Percentiles rank a stretch among this genome's conserved stretches.
Evolutionary conservation across 2,329 filamentous ascomycete genomes (phyloP).

Genomic region (Pezicula radicicola): DNA sequence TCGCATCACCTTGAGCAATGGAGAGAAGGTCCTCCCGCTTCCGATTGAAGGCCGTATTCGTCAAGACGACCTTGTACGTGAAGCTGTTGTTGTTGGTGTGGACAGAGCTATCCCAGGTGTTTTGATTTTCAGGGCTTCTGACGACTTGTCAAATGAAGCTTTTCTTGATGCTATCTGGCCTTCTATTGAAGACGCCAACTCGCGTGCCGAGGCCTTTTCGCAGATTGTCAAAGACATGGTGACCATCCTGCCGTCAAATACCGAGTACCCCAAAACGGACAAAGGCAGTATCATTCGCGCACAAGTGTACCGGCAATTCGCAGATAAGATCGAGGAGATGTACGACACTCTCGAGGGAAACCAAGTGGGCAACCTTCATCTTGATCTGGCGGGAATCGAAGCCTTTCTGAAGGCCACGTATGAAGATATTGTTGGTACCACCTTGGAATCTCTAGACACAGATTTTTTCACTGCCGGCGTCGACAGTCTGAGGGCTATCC

Average conservation of each 20-base stretch:
- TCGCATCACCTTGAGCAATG: constrained; percentile 41
- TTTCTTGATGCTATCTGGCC: constrained; percentile 48
- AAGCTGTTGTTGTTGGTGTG: constrained; percentile 55
- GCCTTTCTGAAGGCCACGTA: constrained; percentile 27
- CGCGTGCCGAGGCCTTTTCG: constrained; percentile 46
- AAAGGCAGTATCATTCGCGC: constrained; percentile 52
- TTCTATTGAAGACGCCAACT: constrained; percentile 48
- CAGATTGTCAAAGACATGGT: constrained; percentile 51
- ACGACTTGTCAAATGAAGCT: too few relatives aligned
- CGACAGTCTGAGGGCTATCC: constrained; percentile 57
- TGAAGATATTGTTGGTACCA: constrained; percentile 16
- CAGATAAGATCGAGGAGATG: constrained; percentile 37
- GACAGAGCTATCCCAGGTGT: constrained; percentile 50
- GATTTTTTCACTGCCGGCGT: constrained; percentile 59
- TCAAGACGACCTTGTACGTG: constrained; percentile 48
- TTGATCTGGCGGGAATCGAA: constrained; percentile 28
- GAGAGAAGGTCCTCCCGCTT: constrained; percentile 45
- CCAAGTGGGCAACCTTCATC: constrained; percentile 11
- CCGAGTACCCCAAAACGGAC: constrained; percentile 45
- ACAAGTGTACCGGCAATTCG: constrained; percentile 44
- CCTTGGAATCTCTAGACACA: too few relatives aligned
- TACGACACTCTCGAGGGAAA: constrained; percentile 30
- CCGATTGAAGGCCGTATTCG: constrained; percentile 51
- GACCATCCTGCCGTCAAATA: constrained; percentile 40
- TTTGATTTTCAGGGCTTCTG: constrained; percentile 45